Evolutionary conservation across 805 yeast species (phyloP).

Genomic region (Ogataea pilisensis): DNA sequence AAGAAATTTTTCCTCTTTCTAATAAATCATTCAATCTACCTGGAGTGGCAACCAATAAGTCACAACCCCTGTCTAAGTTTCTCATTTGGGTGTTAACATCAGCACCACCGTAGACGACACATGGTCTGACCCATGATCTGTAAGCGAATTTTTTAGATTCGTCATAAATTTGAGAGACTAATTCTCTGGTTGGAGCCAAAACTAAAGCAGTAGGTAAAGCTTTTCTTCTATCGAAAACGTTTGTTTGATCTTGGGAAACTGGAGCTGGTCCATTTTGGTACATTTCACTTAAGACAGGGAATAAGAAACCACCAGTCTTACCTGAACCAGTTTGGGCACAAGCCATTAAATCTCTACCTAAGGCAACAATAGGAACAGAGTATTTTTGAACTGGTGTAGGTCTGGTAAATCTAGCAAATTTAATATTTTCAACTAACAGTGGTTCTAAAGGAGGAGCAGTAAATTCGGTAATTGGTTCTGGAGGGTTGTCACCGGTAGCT

Average conservation of each 20-base stretch:
- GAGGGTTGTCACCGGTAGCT: conserved; percentile 92
- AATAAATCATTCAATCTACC: conserved; percentile 96
- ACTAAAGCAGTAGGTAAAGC: conserved; percentile 93
- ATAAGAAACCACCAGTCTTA: conserved; percentile 98
- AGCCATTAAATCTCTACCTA: conserved; percentile 77
- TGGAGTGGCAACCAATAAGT: conserved; percentile 95
- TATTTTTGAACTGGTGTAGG: conserved; percentile 98
- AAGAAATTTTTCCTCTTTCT: conserved; percentile 91
- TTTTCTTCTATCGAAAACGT: conserved; percentile 57
- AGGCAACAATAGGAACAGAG: conserved; percentile 71
- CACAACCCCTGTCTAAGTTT: conserved; percentile 91
- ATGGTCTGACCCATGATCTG: conserved; percentile 97
- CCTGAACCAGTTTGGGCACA: conserved; percentile 99
- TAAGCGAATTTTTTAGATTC: conserved; percentile 94
- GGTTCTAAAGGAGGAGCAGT: conserved; percentile 89
- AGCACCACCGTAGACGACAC: conserved; percentile 98
- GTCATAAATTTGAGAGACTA: conserved; percentile 93
- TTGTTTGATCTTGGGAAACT: conserved; percentile 37
- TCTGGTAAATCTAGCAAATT: conserved; percentile 82
- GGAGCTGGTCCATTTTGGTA: conserved; percentile 83
- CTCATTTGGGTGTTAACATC: conserved; percentile 84
- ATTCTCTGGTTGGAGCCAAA: conserved; percentile 98
- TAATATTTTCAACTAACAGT: conserved; percentile 81
- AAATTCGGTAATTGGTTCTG: conserved; percentile 86
- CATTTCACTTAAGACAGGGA: conserved; percentile 93